Percentiles rank a stretch among this genome's conserved stretches.
phyloP scores from a whole-genome alignment of 2,329 filamentous ascomycete species.

The Talaromyces pinophilus region DNA sequence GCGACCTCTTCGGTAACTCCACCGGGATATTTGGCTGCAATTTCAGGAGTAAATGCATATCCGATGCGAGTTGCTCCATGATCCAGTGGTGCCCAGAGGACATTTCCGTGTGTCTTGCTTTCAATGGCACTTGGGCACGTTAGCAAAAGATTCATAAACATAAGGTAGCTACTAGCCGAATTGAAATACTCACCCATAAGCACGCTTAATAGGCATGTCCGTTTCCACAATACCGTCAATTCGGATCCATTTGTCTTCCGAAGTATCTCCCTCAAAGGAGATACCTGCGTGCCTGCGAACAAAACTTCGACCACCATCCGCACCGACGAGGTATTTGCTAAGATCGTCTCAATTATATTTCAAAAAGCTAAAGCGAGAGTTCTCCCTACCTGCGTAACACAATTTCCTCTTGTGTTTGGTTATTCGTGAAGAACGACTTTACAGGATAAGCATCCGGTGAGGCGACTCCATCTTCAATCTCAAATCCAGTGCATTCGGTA shows the following conservation, averaged over 20 bases:
- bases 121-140: conserved; percentile 20
- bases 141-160: not conserved
- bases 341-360: not conserved
- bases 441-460: not conserved
- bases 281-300: conserved; percentile 45
- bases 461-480: not conserved
- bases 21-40: conserved; percentile 24
- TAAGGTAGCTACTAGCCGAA: not conserved
- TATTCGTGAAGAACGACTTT: conserved; percentile 5
- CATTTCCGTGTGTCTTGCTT: conserved; percentile 29
- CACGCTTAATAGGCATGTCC: conserved; percentile 32
- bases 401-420: not conserved
- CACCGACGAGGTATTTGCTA: conserved; percentile 43
- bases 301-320: conserved; percentile 53
- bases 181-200: conserved; percentile 21
- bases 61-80: conserved; percentile 28
- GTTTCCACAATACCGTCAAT: conserved; percentile 31
- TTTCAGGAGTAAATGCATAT: conserved; percentile 26
- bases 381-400: not conserved
- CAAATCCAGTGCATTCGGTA: conserved; percentile 4
- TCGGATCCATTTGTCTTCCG: conserved; percentile 31
- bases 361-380: not conserved
- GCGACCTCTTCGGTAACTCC: conserved; percentile 26
- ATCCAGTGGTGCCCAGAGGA: conserved; percentile 36
- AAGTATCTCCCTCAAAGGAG: conserved; percentile 43